Base-by-base conservation (phyloP, 106 monocot species). In the Platanthera guangdongensis region DNA sequence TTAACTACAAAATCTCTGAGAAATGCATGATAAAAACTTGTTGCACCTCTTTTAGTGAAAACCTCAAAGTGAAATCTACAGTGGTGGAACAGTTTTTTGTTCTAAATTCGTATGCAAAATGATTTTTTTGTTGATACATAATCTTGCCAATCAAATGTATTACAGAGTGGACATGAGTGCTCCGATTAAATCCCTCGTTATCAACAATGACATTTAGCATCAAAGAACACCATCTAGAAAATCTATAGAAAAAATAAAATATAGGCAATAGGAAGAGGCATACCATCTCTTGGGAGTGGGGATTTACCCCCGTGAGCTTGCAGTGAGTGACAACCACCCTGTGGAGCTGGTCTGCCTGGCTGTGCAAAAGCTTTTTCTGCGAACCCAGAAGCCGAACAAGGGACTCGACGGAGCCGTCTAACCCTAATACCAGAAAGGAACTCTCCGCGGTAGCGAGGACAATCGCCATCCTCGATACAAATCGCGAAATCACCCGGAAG, bases 271-370 rank as follows among this genome's bases (percentile, higher is more conserved):
- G 9, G 6, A 11, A 32, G 14, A 50, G 32, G 51, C 51, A 6
- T 45, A 99, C 97, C 99, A 94, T 99, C 79, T 99, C 99, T 71
- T 99, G 94, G 3, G 99, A 82, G 53, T 94, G 89, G 52, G 99
- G 99, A 52, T 99, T 99, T 62, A 88, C 90, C 54, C 99, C 92
- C 22, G 99, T 99, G 82, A 99, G 89, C 82, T 84, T 84, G 89
- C 99, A 99, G 47, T 99, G 99, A 14, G 75, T 52, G 71, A 82
- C 75, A 77, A 99, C n/a, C n/a, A n/a, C n/a, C n/a, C n/a, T n/a
- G n/a, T n/a, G n/a, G n/a, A n/a, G n/a, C n/a, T n/a, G n/a, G n/a
- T n/a, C n/a, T n/a, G n/a, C n/a, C n/a, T n/a, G n/a, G n/a, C n/a
- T n/a, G n/a, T n/a, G n/a, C n/a, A n/a, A n/a, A n/a, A n/a, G n/a